Evolutionary conservation across 208 protist species (phyloP).

Genomic region (Leishmania tarentolae): DNA sequence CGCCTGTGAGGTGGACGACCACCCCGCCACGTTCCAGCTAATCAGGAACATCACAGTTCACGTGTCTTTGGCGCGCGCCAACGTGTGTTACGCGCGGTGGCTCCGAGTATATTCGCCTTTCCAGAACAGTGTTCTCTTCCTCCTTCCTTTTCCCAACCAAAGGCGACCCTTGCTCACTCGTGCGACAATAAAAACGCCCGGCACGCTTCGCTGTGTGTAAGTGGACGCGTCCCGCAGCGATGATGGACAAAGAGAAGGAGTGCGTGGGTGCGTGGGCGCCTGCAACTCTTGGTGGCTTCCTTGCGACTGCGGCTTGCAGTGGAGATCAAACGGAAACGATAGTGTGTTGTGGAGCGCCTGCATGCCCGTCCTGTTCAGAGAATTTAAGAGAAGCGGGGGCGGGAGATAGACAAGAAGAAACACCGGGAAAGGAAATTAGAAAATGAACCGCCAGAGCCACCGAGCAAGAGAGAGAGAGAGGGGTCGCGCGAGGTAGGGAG

Average conservation of each 20-base stretch:
- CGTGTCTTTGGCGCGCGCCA: neutral
- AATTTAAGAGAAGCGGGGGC: neutral
- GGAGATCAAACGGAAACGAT: constrained; percentile 1
- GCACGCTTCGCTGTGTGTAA: neutral
- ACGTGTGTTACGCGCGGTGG: too few relatives aligned
- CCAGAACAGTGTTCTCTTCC: neutral
- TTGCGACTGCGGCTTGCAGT: neutral
- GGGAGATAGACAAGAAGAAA: too few relatives aligned
- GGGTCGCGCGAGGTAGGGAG: neutral
- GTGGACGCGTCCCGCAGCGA: neutral
- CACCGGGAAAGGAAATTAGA: neutral
- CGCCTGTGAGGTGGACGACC: constrained; percentile 66
- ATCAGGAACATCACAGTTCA: constrained; percentile 65
- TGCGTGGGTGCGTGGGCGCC: neutral
- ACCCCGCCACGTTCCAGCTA: constrained; percentile 91
- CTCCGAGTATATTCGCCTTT: neutral
- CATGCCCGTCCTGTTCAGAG: neutral
- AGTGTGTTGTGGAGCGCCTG: neutral
- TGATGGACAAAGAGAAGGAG: neutral
- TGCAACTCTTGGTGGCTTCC: neutral
- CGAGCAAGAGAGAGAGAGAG: neutral
- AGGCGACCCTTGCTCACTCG: neutral
- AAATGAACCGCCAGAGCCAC: neutral
- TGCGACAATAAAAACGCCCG: neutral
- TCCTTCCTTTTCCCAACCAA: neutral